Evolutionary conservation across 1,139 yeast genomes (phyloP), one percentile per base, ranked within the genome.

Genomic region (Debaryomyces robertsiae): DNA sequence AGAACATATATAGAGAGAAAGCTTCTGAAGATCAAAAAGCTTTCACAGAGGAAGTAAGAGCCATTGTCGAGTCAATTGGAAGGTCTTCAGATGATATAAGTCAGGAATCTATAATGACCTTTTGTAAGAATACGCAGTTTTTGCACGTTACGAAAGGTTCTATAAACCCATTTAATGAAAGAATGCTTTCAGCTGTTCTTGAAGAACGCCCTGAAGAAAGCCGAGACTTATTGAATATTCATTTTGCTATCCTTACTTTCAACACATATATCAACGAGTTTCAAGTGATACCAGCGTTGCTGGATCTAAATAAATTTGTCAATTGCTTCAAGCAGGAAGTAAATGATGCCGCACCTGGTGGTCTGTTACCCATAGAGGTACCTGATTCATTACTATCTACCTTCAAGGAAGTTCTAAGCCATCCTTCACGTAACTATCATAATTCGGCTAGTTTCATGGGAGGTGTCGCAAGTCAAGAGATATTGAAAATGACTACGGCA

Each of bases 381-480:
- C 57, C 60, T 0, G 33, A 40, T 4, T 47, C 57, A 0, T 48
- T 58, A 24, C 30, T 41, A 4, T 39, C 43, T 10, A 53, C 58
- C 3, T 54, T 65, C 40, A 49, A 55, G 34, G 73, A 69, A 46
- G 46, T 67, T 4, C 46, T 68, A 27, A 39, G 46, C 38, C 75
- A 69, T 45, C 57, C 54, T 38, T 50, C 65, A 5, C 54, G 54
- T 14, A 54, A 55, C 32, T 69, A 69, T 47, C 73, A 67, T 42
- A 69, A 69, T 41, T 46, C 58, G 6, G 49, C 57, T 32, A 61
- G 68, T 47, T 60, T 84, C n/a, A 65, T 86, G 51, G 96, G 95
- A 3, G 96, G 95, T 0, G 64, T 87, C 9, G 87, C 80, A 0
- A 81, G 89, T 13, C 95, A 89, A 55, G 96, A 89, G 54, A 77